Percentiles rank a stretch among this genome's conserved stretches.
Conservation (phyloP, 2,329 filamentous ascomycete species). For the Beauveria medogensis region DNA sequence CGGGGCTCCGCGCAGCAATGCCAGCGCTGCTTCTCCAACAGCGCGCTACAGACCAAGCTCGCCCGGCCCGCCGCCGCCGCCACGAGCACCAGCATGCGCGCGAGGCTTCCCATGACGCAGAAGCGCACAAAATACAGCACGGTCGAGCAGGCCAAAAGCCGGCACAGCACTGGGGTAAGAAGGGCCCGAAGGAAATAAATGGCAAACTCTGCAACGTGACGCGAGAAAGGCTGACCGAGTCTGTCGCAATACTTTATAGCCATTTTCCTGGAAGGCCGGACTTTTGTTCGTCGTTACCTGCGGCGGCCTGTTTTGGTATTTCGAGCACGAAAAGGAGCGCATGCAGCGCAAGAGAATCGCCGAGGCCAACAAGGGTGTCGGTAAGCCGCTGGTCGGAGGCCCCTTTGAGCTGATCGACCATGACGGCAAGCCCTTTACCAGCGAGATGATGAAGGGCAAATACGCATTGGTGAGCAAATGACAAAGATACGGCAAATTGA, state of each 20-base stretch:
- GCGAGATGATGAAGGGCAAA: conserved; percentile 75
- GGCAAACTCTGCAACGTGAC: not conserved
- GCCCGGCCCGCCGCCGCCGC: conserved; percentile 26
- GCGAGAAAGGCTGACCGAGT: conserved; percentile 11
- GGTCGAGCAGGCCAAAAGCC: conserved; percentile 51
- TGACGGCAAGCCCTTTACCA: conserved; percentile 68
- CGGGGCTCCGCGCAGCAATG: conserved; percentile 29
- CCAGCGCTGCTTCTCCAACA: conserved; percentile 34
- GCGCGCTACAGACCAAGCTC: conserved; percentile 26
- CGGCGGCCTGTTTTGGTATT: conserved; percentile 75
- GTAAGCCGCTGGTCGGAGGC: conserved; percentile 87
- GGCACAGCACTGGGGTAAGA: conserved; percentile 48
- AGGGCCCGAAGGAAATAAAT: not conserved
- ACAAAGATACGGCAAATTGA: not conserved
- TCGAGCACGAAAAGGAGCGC: conserved; percentile 85
- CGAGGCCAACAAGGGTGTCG: conserved; percentile 87
- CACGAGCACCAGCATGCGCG: conserved; percentile 19
- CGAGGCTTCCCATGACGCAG: conserved; percentile 28
- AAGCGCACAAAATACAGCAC: conserved; percentile 41
- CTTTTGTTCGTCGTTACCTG: conserved; percentile 76
- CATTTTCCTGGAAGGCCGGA: conserved; percentile 90
- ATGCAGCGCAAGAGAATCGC: conserved; percentile 84
- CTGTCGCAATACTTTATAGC: conserved; percentile 42
- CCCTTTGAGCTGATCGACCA: conserved; percentile 77
- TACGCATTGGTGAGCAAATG: conserved; percentile 59